Conservation (phyloP, 2,329 filamentous ascomycete genomes). For the Daldinia sp. region DNA sequence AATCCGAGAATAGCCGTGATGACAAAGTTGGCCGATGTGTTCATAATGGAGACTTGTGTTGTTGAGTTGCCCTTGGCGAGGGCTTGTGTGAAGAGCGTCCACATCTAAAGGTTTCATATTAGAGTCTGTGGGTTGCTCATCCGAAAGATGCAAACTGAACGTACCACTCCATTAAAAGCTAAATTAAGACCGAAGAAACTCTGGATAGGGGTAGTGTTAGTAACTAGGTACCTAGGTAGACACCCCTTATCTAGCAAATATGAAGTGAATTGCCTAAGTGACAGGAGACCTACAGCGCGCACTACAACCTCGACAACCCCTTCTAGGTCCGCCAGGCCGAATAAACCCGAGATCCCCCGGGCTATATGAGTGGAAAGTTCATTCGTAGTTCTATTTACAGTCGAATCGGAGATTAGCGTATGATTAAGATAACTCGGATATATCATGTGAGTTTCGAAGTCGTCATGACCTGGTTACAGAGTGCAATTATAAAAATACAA, state of each 20-base stretch:
- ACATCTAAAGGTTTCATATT: conserved; percentile 64
- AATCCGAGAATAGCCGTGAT: conserved; percentile 76
- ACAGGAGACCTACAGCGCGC: conserved; percentile 54
- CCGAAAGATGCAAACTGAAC: conserved; percentile 41
- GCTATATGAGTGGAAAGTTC: conserved; percentile 61
- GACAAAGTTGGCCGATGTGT: conserved; percentile 84
- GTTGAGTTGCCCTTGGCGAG: conserved; percentile 78
- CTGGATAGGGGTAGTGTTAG: conserved; percentile 50
- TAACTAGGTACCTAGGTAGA: not conserved
- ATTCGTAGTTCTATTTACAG: conserved; percentile 64
- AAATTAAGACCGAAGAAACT: conserved; percentile 79
- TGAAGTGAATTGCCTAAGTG: not conserved
- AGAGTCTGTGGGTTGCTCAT: no score
- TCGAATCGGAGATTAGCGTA: no score
- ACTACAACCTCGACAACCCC: conserved; percentile 57
- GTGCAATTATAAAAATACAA: not conserved
- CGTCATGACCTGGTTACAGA: no score
- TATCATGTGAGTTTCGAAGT: no score
- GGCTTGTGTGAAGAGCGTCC: conserved; percentile 82
- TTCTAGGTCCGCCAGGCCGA: conserved; percentile 55
- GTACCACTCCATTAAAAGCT: conserved; percentile 74
- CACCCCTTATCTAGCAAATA: not conserved
- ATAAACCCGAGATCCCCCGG: conserved; percentile 51
- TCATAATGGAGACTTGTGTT: conserved; percentile 82
- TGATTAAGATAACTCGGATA: no score